Conservation (phyloP, 2,329 filamentous ascomycete species). For the Aureobasidium sp. region DNA sequence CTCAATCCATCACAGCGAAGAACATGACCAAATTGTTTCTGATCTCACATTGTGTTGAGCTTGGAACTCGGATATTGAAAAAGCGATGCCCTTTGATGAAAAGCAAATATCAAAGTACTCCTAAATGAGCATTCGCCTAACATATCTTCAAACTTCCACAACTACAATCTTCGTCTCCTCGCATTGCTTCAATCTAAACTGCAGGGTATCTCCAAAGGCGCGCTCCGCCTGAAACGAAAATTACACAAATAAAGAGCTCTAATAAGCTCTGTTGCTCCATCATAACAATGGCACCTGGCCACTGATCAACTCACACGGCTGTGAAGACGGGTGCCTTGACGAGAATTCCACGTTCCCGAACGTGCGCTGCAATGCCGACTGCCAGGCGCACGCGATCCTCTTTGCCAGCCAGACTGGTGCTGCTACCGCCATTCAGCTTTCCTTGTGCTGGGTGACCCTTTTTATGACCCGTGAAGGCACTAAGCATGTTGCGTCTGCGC, state of each 20-base stretch:
- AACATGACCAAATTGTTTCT: too few relatives aligned
- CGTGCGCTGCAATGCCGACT: slow-evolving; percentile 38
- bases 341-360: slow-evolving; percentile 39
- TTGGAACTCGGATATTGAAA: not conserved
- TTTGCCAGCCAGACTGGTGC: slow-evolving; percentile 30
- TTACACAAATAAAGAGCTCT: not conserved
- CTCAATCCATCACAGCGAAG: too few relatives aligned
- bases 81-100: not conserved
- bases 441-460: slow-evolving; percentile 27
- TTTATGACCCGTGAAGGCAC: slow-evolving; percentile 29
- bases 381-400: slow-evolving; percentile 41
- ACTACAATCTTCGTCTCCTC: not conserved
- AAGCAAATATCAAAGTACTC: not conserved
- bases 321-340: slow-evolving; percentile 34
- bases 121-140: not conserved
- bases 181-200: not conserved
- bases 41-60: not conserved
- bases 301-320: not conserved
- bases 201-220: slow-evolving; percentile 8
- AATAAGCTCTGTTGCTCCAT: not conserved
- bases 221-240: not conserved
- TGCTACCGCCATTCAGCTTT: slow-evolving; percentile 26
- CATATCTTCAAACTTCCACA: not conserved
- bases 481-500: slow-evolving; percentile 35
- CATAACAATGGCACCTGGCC: not conserved